Percentiles rank a stretch among this genome's conserved stretches.
Conservation (phyloP, 2,329 filamentous ascomycete genomes). For the Colletotrichum brevisporum region DNA sequence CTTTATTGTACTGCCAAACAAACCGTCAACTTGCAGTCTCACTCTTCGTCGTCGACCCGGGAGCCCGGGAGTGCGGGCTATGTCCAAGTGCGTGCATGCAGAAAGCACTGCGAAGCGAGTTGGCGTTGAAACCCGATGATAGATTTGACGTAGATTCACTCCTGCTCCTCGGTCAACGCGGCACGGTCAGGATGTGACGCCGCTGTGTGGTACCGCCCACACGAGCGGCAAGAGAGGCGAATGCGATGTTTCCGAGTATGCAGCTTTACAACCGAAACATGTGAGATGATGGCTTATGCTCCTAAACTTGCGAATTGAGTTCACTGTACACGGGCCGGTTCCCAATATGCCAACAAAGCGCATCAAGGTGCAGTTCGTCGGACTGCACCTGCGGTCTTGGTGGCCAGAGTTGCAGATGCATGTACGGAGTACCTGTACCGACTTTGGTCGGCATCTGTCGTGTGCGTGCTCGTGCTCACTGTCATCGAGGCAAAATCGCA, state of each 20-base stretch:
- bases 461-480: not conserved
- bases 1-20: too few species aligned
- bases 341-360: constrained; percentile 1
- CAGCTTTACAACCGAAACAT: constrained; percentile 4
- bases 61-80: too few species aligned
- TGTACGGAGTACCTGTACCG: too few species aligned
- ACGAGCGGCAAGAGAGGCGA: too few species aligned
- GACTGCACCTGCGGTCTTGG: constrained; percentile 3
- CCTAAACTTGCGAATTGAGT: constrained; percentile 21
- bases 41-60: too few species aligned
- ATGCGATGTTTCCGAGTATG: constrained; percentile 13
- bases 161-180: too few species aligned
- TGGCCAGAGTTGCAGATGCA: not conserved
- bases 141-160: too few species aligned
- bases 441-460: not conserved
- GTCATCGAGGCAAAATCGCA: not conserved
- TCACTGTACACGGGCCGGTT: constrained; percentile 23
- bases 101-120: too few species aligned
- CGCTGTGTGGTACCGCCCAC: too few species aligned
- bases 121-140: too few species aligned
- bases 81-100: too few species aligned
- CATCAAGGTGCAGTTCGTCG: constrained; percentile 15
- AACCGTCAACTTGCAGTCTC: too few species aligned
- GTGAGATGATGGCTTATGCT: not conserved
- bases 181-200: not conserved